Evolutionary conservation across 805 yeast species (phyloP).

Genomic region (Groenewaldozyma tartarivorans): DNA sequence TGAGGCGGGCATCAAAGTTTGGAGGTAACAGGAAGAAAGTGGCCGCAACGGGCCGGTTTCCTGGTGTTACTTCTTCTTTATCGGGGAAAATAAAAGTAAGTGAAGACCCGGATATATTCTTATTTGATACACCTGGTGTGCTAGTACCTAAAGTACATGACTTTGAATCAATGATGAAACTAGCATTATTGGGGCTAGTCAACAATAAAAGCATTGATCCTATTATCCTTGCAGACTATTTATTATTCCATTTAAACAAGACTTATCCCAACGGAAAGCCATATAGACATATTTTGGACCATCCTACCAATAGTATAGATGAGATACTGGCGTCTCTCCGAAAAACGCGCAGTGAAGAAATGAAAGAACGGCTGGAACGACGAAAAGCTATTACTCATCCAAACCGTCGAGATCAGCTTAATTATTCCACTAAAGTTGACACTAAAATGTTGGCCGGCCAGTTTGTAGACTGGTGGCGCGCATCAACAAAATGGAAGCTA

Average conservation of each 20-base stretch:
- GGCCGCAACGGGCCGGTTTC: conserved; percentile 75
- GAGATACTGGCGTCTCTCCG: conserved; percentile 28
- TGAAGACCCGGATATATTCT: conserved; percentile 50
- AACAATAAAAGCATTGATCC: conserved; percentile 68
- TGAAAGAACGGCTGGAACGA: conserved; percentile 20
- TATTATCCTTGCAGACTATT: conserved; percentile 74
- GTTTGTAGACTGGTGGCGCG: conserved; percentile 47
- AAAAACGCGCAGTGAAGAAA: neutral
- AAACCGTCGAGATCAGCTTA: conserved; percentile 1
- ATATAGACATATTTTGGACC: conserved; percentile 37
- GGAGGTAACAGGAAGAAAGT: conserved; percentile 42
- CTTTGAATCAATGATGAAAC: conserved; percentile 60
- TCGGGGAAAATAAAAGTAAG: conserved; percentile 64
- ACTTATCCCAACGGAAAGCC: conserved; percentile 24
- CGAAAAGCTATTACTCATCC: conserved; percentile 9
- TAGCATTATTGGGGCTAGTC: conserved; percentile 69
- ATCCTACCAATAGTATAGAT: conserved; percentile 67
- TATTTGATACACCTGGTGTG: conserved; percentile 92
- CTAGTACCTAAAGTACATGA: conserved; percentile 64
- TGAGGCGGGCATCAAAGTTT: conserved; percentile 35
- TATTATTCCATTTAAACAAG: conserved; percentile 59
- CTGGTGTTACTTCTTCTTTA: conserved; percentile 81
- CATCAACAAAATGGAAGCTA: conserved; percentile 52
- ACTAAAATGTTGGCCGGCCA: neutral
- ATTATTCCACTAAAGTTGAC: conserved; percentile 1